phyloP scores from a whole-genome alignment of 2,329 filamentous ascomycete genomes.

The Zasmidium citrigriseum region DNA sequence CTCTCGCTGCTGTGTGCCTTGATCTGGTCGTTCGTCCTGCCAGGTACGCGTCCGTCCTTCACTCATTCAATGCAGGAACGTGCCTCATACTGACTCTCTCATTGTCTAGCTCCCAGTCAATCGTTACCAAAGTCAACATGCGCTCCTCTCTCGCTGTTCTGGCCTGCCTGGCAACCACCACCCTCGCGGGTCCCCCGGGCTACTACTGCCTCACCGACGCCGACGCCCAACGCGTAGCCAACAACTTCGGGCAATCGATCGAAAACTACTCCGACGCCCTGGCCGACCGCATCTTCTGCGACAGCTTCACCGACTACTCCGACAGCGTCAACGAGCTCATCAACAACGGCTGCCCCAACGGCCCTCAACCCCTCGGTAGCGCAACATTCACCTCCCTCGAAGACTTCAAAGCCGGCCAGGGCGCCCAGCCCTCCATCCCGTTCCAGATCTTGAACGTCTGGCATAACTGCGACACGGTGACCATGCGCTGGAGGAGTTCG shows the following conservation, averaged over 20 bases:
- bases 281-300: slow-evolving; percentile 25
- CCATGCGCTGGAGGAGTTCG: slow-evolving; percentile 31
- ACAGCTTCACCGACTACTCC: slow-evolving; percentile 33
- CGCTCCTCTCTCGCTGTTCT: slow-evolving; percentile 5
- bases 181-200: slow-evolving; percentile 6
- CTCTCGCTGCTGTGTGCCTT: too few relatives aligned
- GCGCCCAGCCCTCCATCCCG: slow-evolving; percentile 31
- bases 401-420: slow-evolving; percentile 32
- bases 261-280: slow-evolving; percentile 30
- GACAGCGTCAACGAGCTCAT: slow-evolving; percentile 35
- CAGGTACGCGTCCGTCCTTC: not conserved
- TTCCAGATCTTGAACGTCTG: slow-evolving; percentile 35
- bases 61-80: not conserved
- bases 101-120: not conserved
- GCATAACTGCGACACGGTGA: slow-evolving; percentile 34
- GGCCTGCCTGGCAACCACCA: slow-evolving; percentile 4
- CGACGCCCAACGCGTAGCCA: slow-evolving; percentile 27
- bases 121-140: slow-evolving; percentile 6
- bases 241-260: slow-evolving; percentile 34
- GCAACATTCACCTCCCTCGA: slow-evolving; percentile 31
- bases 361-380: slow-evolving; percentile 24
- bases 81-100: not conserved
- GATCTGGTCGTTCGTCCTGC: too few relatives aligned
- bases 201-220: slow-evolving; percentile 28
- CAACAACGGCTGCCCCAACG: slow-evolving; percentile 29